Base-by-base conservation (phyloP, 768 basidiomycete species). In the Boletus eberwhitei region DNA sequence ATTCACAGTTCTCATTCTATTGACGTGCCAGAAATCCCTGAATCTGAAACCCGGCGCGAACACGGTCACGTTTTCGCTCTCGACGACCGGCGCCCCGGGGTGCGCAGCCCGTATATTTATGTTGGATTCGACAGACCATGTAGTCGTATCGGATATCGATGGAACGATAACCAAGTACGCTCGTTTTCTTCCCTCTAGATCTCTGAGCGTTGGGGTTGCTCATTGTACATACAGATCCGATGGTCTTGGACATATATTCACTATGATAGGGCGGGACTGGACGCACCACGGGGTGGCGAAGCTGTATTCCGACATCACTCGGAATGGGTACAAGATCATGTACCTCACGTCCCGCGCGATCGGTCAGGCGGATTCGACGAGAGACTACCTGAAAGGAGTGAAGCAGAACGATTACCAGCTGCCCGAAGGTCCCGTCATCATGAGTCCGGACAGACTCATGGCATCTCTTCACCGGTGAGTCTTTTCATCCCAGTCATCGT, bases 201-300 rank as follows among this genome's bases (percentile, higher is more conserved):
- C 5, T 37, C 44, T 8, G 19, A 42, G 19, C 7, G 17, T 37
- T 26, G 32, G 31, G 1, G 6, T 48, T 38, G 24, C 13, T 64
- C 16, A 57, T 39, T 2, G 5, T 21, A 19, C 8, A 17, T 40
- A 12, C 17, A 96, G 93, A 69, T 98, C 95, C 2, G 96, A 98
- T 71, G 96, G 93, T 2, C 76, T 98, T 7, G 96, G 96, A 0
- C 96, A 98, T 67, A 87, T 99, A 47, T 94, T 97, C 64, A 95
- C 94, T 2, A 93, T 97, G 82, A 94, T 98, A 59, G 97, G 96
- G 8, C 85, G 95, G 9, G 96, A 98, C 69, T 98, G 96, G 97
- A 98, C 96, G 2, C 96, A 98, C 70, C 77, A 90, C 5, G 96
- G 97, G 7, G 95, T 98, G 32, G 96, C 95, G 14, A 98, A 98